These are phyloP conservation scores for Plenodomus biglobosus DNA, from an alignment of 2,329 filamentous ascomycete species.

Conservation along the genomic window DNA sequence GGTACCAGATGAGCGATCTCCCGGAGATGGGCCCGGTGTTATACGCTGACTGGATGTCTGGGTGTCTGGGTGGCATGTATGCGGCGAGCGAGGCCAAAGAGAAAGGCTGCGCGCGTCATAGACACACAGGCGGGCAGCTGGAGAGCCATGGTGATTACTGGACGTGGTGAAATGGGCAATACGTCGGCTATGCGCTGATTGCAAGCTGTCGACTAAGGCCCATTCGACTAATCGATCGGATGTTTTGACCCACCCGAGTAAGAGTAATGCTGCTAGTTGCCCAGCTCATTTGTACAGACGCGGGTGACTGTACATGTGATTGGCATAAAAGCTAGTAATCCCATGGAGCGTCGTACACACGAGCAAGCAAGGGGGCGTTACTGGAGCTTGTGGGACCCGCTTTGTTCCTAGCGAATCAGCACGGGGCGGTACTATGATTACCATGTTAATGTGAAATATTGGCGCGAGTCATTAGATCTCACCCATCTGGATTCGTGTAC, in stretches of 20 bases:
- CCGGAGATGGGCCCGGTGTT: background rate
- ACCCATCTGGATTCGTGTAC: constrained; percentile 25
- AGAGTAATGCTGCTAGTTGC: constrained; percentile 19
- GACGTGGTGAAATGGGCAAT: constrained; percentile 12
- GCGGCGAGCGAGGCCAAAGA: background rate
- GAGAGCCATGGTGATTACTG: constrained; percentile 1
- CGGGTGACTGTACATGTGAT: constrained; percentile 13
- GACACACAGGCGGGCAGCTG: constrained; percentile 16
- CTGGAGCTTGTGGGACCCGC: constrained; percentile 8
- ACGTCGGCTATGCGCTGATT: constrained; percentile 18
- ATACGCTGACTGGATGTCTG: background rate
- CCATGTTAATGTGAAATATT: constrained; percentile 21
- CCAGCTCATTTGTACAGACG: constrained; percentile 13
- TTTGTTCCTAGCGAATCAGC: constrained; percentile 25
- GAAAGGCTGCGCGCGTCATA: constrained; percentile 25
- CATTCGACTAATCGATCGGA: constrained; percentile 13
- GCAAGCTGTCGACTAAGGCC: constrained; percentile 19
- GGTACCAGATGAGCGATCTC: background rate
- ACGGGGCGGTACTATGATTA: constrained; percentile 30
- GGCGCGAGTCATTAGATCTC: constrained; percentile 31
- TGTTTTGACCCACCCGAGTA: constrained; percentile 26
- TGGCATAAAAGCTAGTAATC: constrained; percentile 29
- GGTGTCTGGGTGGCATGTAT: background rate
- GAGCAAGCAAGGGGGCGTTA: constrained; percentile 28
- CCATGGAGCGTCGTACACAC: constrained; percentile 26